Percentiles rank a stretch among this genome's conserved stretches.
Conservation (phyloP, 2,329 filamentous ascomycete species). For the Trichophyton simii region DNA sequence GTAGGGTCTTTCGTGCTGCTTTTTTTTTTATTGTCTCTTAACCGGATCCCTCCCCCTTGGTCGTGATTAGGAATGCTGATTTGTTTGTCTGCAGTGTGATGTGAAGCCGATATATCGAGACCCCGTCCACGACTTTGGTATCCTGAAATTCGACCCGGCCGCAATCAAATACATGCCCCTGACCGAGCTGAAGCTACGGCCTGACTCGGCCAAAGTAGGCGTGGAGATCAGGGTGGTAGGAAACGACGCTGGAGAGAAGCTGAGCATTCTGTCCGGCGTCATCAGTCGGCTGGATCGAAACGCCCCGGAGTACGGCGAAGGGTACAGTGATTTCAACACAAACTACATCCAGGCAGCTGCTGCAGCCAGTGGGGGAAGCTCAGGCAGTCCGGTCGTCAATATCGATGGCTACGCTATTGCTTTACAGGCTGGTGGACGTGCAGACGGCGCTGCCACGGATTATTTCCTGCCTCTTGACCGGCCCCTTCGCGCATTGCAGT, state of each 20-base stretch:
- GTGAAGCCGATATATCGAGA: conserved; percentile 95
- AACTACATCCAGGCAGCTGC: conserved; percentile 98
- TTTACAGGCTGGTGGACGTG: conserved; percentile 82
- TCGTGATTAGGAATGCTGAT: background rate
- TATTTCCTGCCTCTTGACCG: conserved; percentile 93
- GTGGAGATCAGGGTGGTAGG: conserved; percentile 93
- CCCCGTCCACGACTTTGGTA: conserved; percentile 95
- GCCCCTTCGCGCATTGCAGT: conserved; percentile 72
- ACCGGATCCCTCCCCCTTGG: too few species aligned
- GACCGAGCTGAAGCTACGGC: conserved; percentile 63
- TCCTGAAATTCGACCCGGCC: conserved; percentile 88
- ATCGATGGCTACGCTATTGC: conserved; percentile 86
- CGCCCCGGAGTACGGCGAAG: conserved; percentile 93
- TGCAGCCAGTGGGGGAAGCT: conserved; percentile 90
- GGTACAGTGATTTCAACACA: conserved; percentile 93
- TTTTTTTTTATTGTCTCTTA: background rate
- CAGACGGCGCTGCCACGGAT: conserved; percentile 90
- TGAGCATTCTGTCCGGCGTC: conserved; percentile 93
- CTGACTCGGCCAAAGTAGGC: conserved; percentile 75
- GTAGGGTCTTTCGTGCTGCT: conserved; percentile 23
- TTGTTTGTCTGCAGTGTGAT: conserved; percentile 53
- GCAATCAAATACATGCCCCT: conserved; percentile 96
- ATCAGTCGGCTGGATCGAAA: conserved; percentile 94
- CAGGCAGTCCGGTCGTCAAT: conserved; percentile 95
- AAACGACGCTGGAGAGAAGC: conserved; percentile 96